These are phyloP conservation scores for Backusella liffmaniae DNA, from an alignment of 192 early-diverging fungal species.

Conservation along the genomic window DNA sequence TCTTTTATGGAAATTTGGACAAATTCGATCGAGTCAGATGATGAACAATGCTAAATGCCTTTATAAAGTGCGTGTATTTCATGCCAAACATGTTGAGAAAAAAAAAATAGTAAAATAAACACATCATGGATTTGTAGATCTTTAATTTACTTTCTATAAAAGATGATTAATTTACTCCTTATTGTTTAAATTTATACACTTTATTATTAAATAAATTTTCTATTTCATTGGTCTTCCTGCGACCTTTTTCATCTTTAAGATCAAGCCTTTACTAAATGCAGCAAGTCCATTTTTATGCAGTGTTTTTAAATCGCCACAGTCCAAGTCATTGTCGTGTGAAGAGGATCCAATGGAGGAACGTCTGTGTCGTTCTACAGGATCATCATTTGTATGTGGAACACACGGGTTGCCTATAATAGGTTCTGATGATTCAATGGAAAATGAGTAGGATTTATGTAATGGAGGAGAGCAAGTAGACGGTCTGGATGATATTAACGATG, in stretches of 20 bases:
- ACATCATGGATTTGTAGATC: neutral
- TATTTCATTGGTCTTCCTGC: neutral
- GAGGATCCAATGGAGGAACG: neutral
- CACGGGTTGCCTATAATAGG: slow-evolving; percentile 5
- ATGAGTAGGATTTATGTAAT: neutral
- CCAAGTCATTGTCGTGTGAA: neutral
- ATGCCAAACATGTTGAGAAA: no score
- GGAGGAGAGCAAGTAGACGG: neutral
- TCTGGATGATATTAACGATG: slow-evolving; percentile 2
- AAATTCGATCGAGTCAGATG: no score
- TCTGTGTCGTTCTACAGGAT: slow-evolving; percentile 1
- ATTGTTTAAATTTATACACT: neutral
- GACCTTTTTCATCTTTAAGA: neutral
- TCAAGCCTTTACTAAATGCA: slow-evolving; percentile 2
- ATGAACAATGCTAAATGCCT: no score
- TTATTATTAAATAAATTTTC: neutral
- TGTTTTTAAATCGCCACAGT: neutral
- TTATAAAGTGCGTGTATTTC: no score
- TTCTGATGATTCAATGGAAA: neutral
- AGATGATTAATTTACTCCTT: no score
- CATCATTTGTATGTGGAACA: neutral
- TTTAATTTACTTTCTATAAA: neutral
- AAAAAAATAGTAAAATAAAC: no score
- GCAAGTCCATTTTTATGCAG: neutral
- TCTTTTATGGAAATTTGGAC: no score